phyloP scores from a whole-genome alignment of 1,139 yeast genomes.

The Torulaspora globosa region DNA sequence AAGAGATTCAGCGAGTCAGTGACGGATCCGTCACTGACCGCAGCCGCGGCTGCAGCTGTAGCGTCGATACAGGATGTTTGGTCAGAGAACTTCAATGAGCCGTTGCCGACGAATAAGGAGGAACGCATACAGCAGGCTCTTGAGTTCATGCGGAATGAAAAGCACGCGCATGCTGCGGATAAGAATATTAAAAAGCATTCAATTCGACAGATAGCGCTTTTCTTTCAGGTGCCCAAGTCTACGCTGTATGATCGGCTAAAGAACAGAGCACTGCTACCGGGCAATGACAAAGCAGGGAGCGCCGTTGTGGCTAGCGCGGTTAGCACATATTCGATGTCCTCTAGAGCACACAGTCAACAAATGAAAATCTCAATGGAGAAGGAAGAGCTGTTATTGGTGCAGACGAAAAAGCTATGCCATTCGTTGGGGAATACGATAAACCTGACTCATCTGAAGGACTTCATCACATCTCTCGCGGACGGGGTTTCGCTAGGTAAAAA shows the following conservation, averaged over 20 bases:
- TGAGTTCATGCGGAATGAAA: conserved; percentile 20
- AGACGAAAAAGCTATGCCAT: conserved; percentile 19
- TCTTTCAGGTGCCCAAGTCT: conserved; percentile 29
- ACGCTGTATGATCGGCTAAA: conserved; percentile 28
- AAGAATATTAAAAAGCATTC: conserved; percentile 23
- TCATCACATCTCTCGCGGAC: conserved; percentile 17
- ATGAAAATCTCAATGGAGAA: conserved; percentile 27
- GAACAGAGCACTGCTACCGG: conserved; percentile 9
- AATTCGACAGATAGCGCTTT: conserved; percentile 26
- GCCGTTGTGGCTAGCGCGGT: not conserved
- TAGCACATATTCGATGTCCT: conserved; percentile 12
- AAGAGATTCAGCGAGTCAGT: conserved; percentile 5
- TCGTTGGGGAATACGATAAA: conserved; percentile 24
- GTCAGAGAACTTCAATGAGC: conserved; percentile 17
- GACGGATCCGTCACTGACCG: conserved; percentile 15
- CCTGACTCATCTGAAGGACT: conserved; percentile 22
- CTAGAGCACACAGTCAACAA: conserved; percentile 23
- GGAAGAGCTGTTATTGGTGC: conserved; percentile 17
- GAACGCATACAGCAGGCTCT: conserved; percentile 28
- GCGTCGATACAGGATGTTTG: conserved; percentile 19
- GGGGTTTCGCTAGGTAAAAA: conserved; percentile 24
- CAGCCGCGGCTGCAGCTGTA: conserved; percentile 19
- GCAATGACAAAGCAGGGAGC: not conserved
- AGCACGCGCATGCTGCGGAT: conserved; percentile 13
- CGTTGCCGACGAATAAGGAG: conserved; percentile 24